Evolutionary conservation across 2,329 filamentous ascomycete species (phyloP).

Genomic region (Pseudocercospora vitis): DNA sequence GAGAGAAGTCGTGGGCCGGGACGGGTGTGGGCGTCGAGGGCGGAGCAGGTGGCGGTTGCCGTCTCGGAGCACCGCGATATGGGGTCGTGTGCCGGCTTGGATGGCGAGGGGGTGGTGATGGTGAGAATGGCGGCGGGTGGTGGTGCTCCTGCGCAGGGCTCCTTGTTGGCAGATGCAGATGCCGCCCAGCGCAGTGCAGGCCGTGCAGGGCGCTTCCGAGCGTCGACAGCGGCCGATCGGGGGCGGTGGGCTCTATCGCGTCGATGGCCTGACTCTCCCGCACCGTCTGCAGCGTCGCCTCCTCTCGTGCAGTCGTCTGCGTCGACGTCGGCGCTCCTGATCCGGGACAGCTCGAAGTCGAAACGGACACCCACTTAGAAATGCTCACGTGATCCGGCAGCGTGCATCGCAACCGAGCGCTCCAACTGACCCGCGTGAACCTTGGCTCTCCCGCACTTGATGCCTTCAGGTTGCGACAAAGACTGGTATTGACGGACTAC

Average conservation of each 20-base stretch:
- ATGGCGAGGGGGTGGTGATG: neutral
- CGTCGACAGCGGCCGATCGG: constrained; percentile 1
- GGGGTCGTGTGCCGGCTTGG: constrained; percentile 1
- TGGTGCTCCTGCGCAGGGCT: neutral
- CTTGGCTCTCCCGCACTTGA: constrained; percentile 9
- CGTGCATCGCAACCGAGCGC: too few species aligned
- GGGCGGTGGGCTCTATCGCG: neutral
- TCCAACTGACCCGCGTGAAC: neutral
- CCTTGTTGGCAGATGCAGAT: constrained; percentile 1
- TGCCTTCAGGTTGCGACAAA: constrained; percentile 3
- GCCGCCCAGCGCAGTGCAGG: neutral
- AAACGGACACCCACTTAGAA: neutral
- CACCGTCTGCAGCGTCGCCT: constrained; percentile 3
- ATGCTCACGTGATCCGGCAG: neutral
- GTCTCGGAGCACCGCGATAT: neutral
- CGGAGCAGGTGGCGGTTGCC: neutral
- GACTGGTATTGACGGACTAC: neutral
- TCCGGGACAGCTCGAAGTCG: neutral
- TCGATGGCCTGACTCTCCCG: neutral
- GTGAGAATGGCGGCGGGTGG: neutral
- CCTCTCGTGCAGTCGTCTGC: neutral
- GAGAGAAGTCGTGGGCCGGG: neutral
- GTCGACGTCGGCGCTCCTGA: neutral
- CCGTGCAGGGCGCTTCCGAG: constrained; percentile 7
- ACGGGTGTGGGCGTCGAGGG: neutral